Evolutionary conservation across 371 early-diverging fungal genomes (phyloP), one percentile per base, ranked within the genome.

Genomic region (Vairimorpha necatrix): DNA sequence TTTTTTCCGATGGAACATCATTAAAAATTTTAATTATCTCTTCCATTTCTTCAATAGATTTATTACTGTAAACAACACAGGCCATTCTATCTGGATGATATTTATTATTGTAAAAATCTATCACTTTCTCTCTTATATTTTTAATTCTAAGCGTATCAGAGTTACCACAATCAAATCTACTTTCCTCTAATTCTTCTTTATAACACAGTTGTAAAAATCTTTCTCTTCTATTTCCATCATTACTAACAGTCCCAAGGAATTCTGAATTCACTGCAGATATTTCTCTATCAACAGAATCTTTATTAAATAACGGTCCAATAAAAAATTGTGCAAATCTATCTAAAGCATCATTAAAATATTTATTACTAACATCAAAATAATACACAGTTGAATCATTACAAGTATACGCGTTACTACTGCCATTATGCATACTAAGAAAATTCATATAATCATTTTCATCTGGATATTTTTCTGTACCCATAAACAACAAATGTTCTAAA

Each of bases 351-450:
- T 92, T 91, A 28, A 96, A 86, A 69, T 88, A 84, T 48, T 89
- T 88, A 47, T 91, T 87, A n/a, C 87, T 88, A 24, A 95, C 89
- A 70, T 93, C 92, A 87, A 94, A 95, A 80, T 91, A 95, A 85
- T 94, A 98, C 81, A 93, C 91, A 50, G 94, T 94, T 69, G 90
- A 85, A 68, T 92, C 91, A 20, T 87, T 84, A 24, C 87, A 85
- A 0, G 98, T 98, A 84, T 90, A 94, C 2, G 98, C 98, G 86
- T 98, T 98, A 1, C 91, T 91, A 56, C 87, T 86, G 22, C 98
- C 98, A 48, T 91, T 91, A 78, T 96, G 91, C 56, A 88, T 88
- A 11, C 90, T 86, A 47, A 97, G 84, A 77, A 89, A 95, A 83
- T 89, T 86, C 53, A 84, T 74, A 36, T 80, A 80, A 18, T 33